Evolutionary conservation across 2,329 filamentous ascomycete species (phyloP).

Genomic region (Talaromyces atroroseus): DNA sequence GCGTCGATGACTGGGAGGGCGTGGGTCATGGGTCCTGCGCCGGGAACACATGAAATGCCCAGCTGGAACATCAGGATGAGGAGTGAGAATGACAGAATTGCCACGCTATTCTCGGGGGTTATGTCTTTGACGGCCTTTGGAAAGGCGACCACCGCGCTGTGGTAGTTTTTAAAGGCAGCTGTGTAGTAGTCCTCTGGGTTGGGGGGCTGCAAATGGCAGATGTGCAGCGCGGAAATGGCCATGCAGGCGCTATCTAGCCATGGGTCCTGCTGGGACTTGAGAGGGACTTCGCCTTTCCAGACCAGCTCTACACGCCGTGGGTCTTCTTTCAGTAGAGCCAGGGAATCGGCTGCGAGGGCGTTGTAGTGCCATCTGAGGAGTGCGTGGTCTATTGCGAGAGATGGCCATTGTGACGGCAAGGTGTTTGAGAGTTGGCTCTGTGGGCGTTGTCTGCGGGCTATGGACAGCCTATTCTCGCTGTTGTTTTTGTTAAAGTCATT

Average conservation of each 20-base stretch:
- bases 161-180: constrained; percentile 12
- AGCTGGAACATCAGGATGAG: constrained; percentile 13
- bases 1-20: constrained; percentile 7
- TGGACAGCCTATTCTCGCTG: background rate
- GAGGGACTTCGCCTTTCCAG: constrained; percentile 12
- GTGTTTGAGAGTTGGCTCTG: background rate
- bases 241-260: constrained; percentile 11
- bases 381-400: constrained; percentile 7
- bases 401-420: constrained; percentile 9
- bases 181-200: constrained; percentile 13
- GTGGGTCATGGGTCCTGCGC: constrained; percentile 11
- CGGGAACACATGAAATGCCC: constrained; percentile 13
- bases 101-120: constrained; percentile 9
- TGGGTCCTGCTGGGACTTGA: constrained; percentile 5
- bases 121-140: constrained; percentile 12
- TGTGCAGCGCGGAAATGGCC: constrained; percentile 12
- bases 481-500: background rate
- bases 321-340: constrained; percentile 12
- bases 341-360: background rate
- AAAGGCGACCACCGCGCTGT: constrained; percentile 10
- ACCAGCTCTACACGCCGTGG: constrained; percentile 10
- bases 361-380: constrained; percentile 13
- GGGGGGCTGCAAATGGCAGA: constrained; percentile 10
- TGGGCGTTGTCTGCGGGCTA: background rate
- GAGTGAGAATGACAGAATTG: constrained; percentile 11